Percentiles rank a stretch among this genome's conserved stretches.
These are phyloP conservation scores for Dactylella cylindrospora DNA, from an alignment of 2,329 filamentous ascomycete species.

Conservation along the genomic window DNA sequence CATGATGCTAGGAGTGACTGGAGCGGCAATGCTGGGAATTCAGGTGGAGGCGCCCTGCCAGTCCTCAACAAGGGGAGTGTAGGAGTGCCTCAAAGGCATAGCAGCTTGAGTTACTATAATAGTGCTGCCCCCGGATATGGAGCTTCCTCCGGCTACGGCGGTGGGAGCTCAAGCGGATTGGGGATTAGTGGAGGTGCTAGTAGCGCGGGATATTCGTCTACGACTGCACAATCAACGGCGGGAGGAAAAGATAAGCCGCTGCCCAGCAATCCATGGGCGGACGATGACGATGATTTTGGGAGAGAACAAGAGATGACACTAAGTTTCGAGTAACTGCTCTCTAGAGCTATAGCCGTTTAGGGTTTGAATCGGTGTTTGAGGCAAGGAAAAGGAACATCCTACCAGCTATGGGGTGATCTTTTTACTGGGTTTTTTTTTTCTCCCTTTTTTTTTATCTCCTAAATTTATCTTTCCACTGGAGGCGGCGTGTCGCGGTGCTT, in stretches of 20 bases:
- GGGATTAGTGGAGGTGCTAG: background rate
- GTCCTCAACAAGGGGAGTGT: constrained; percentile 21
- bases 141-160: constrained; percentile 1
- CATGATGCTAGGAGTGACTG: constrained; percentile 33
- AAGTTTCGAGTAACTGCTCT: constrained; percentile 75
- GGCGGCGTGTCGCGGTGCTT: no score
- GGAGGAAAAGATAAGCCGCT: constrained; percentile 18
- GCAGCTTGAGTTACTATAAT: constrained; percentile 38
- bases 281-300: constrained; percentile 67
- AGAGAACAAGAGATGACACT: constrained; percentile 74
- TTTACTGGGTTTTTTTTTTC: background rate
- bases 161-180: constrained; percentile 11
- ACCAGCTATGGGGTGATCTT: constrained; percentile 11
- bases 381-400: no score
- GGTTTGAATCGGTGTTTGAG: no score
- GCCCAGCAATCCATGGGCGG: constrained; percentile 68
- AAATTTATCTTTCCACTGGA: no score
- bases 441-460: background rate
- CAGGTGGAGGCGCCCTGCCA: constrained; percentile 24
- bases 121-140: constrained; percentile 20
- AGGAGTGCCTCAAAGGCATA: constrained; percentile 29
- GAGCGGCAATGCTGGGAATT: background rate
- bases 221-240: background rate
- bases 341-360: no score
- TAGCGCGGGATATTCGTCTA: background rate